These are phyloP conservation scores for Parafenestella ontariensis DNA, from an alignment of 2,329 filamentous ascomycete genomes.

Conservation along the genomic window DNA sequence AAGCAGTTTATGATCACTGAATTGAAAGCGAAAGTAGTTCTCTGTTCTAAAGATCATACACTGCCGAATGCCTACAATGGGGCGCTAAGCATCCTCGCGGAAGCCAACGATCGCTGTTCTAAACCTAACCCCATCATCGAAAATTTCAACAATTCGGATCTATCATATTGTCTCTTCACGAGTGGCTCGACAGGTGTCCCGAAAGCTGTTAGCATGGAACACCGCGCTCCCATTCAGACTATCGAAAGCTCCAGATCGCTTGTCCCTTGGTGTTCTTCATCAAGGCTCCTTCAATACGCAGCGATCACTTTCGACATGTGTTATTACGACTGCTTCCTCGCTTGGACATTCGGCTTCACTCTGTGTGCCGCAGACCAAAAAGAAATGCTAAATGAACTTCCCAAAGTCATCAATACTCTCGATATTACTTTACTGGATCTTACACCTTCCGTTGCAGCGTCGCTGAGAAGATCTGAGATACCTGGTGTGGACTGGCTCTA, in stretches of 20 bases:
- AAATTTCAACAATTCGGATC: constrained; percentile 31
- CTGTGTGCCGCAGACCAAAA: constrained; percentile 51
- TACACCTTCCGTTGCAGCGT: constrained; percentile 52
- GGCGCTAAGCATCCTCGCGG: constrained; percentile 26
- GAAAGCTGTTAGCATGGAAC: constrained; percentile 54
- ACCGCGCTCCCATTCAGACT: constrained; percentile 51
- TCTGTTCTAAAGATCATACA: constrained; percentile 17
- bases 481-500: constrained; percentile 52
- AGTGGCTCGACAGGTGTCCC: constrained; percentile 54
- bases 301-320: constrained; percentile 56
- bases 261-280: constrained; percentile 49
- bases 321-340: constrained; percentile 56
- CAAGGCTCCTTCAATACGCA: constrained; percentile 53
- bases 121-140: constrained; percentile 34
- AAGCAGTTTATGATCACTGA: constrained; percentile 47
- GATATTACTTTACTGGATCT: constrained; percentile 50
- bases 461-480: constrained; percentile 40
- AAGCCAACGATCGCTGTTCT: constrained; percentile 8
- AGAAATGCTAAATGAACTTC: constrained; percentile 49
- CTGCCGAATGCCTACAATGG: background rate
- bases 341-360: constrained; percentile 54
- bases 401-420: constrained; percentile 44
- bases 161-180: constrained; percentile 55
- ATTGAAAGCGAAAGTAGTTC: constrained; percentile 37
- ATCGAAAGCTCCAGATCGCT: constrained; percentile 47